Conservation (phyloP, 331 rosid genomes). For the Pyracantha coccinea region DNA sequence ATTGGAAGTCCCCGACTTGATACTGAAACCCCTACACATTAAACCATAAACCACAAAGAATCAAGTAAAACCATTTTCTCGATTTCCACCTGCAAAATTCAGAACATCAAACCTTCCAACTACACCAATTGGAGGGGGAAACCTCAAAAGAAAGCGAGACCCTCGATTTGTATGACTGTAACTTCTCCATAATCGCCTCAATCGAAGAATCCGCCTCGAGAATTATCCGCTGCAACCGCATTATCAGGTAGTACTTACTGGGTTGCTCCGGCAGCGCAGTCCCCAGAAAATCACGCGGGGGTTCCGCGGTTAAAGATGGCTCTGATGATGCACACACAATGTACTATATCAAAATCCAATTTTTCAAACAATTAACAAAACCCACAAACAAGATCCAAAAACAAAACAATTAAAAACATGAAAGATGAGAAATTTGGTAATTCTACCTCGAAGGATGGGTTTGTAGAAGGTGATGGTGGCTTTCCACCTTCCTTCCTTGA, state of each 20-base stretch:
- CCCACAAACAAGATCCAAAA: neutral
- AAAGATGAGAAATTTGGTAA: neutral
- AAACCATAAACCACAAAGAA: neutral
- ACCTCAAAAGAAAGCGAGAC: constrained; percentile 83
- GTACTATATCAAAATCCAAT: neutral
- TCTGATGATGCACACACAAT: neutral
- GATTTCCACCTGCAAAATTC: neutral
- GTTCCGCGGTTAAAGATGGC: constrained; percentile 25
- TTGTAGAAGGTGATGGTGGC: constrained; percentile 77
- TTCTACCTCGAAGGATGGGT: constrained; percentile 74
- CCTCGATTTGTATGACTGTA: constrained; percentile 81
- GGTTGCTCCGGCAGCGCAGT: constrained; percentile 74
- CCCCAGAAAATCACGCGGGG: constrained; percentile 81
- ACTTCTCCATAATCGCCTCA: constrained; percentile 74
- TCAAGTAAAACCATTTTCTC: neutral
- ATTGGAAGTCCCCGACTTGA: constrained; percentile 76
- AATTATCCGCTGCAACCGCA: constrained; percentile 65
- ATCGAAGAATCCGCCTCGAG: constrained; percentile 61
- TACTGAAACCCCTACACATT: constrained; percentile 61
- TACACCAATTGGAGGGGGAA: neutral
- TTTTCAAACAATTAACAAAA: neutral
- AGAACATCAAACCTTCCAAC: neutral
- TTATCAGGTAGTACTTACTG: constrained; percentile 64
- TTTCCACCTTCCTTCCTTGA: constrained; percentile 82
- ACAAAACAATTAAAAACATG: neutral